Evolutionary conservation across 129 eudicot genomes (phyloP).

Genomic region (Oenanthe sinensis): DNA sequence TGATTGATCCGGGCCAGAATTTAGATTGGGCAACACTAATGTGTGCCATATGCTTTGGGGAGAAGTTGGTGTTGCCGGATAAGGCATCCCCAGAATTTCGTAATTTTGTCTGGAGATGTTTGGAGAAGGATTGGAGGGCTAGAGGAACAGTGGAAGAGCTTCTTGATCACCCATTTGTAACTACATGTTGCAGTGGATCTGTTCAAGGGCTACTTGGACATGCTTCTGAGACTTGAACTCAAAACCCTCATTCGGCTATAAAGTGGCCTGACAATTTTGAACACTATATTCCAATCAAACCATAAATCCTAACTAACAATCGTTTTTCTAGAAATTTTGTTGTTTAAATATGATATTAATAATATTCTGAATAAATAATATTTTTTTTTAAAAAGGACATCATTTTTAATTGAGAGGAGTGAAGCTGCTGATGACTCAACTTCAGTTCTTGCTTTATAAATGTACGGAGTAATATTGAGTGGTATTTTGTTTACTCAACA

Average conservation of each 20-base stretch:
- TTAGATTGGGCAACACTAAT: constrained; percentile 32
- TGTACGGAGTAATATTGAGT: neutral
- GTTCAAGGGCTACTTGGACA: constrained; percentile 4
- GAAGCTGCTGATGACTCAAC: neutral
- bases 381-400: neutral
- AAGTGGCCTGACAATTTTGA: neutral
- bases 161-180: constrained; percentile 31
- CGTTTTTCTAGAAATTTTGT: neutral
- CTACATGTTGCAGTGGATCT: constrained; percentile 3
- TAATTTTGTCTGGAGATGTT: constrained; percentile 31
- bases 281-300: neutral
- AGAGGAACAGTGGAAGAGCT: constrained; percentile 37
- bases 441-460: neutral
- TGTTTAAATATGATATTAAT: neutral
- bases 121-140: constrained; percentile 33
- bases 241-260: neutral
- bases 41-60: constrained; percentile 27
- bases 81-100: constrained; percentile 24
- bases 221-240: neutral
- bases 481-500: neutral
- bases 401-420: neutral
- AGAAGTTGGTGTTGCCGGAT: constrained; percentile 21
- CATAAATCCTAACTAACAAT: neutral
- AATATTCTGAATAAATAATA: neutral
- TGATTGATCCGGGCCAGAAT: constrained; percentile 25